Conservation (phyloP, 2,329 filamentous ascomycete genomes). For the Alternaria dauci region DNA sequence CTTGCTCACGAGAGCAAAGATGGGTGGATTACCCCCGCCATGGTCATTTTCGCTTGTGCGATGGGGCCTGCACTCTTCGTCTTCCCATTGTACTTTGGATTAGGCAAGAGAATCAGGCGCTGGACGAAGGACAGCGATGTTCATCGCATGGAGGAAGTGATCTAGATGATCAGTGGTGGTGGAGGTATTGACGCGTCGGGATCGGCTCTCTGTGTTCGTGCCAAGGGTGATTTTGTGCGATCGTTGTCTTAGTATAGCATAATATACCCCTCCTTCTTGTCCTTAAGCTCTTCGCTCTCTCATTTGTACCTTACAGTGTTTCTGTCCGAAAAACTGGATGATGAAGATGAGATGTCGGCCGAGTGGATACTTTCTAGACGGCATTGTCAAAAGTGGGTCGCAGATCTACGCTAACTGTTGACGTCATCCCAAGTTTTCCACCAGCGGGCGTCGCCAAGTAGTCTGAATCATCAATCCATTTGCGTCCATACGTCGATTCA, state of each 20-base stretch:
- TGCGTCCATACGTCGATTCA: neutral
- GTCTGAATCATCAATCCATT: conserved; percentile 1
- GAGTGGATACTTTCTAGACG: neutral
- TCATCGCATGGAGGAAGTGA: conserved; percentile 27
- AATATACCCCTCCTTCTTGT: neutral
- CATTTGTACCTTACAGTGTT: neutral
- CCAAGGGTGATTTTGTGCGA: neutral
- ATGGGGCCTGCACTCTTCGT: conserved; percentile 52
- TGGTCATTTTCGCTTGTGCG: conserved; percentile 55
- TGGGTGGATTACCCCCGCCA: conserved; percentile 54
- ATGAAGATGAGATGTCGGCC: neutral
- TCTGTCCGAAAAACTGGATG: neutral
- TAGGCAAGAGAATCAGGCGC: conserved; percentile 53
- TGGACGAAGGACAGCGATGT: conserved; percentile 46
- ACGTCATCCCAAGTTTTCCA: conserved; percentile 22
- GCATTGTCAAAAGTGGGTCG: neutral
- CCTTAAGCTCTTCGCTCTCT: neutral
- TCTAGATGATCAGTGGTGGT: conserved; percentile 3
- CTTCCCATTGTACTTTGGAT: conserved; percentile 53
- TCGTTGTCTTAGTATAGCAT: neutral
- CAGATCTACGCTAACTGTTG: conserved; percentile 15
- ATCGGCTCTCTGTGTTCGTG: neutral
- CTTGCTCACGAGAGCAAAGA: conserved; percentile 44
- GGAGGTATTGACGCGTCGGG: neutral
- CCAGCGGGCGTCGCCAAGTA: neutral